phyloP scores from a whole-genome alignment of 2,329 filamentous ascomycete species.

The Aspergillus sp. region DNA sequence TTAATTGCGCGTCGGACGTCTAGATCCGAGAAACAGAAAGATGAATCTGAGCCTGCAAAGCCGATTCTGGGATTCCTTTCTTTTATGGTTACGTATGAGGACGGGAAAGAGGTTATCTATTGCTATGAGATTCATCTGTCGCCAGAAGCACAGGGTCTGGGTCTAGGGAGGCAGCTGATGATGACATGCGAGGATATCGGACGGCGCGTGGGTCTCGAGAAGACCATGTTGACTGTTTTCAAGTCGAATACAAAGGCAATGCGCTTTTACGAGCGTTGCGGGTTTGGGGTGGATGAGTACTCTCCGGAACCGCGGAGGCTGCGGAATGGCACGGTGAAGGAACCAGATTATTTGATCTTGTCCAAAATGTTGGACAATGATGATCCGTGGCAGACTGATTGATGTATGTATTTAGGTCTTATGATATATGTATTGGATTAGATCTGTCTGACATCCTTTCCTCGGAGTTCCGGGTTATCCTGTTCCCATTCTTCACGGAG shows the following conservation, averaged over 20 bases:
- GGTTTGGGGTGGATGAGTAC: constrained; percentile 47
- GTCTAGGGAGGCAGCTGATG: constrained; percentile 49
- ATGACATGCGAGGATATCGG: constrained; percentile 43
- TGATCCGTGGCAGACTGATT: neutral
- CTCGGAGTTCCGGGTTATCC: constrained; percentile 81
- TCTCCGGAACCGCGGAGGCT: constrained; percentile 46
- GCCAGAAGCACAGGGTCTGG: constrained; percentile 38
- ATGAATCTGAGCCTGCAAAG: neutral
- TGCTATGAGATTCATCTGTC: constrained; percentile 57
- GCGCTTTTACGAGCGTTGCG: constrained; percentile 45
- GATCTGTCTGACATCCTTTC: constrained; percentile 81
- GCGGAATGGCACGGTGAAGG: constrained; percentile 44
- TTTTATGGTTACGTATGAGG: constrained; percentile 53
- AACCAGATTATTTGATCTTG: constrained; percentile 48
- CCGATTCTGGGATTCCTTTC: constrained; percentile 42
- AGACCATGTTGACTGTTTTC: constrained; percentile 58
- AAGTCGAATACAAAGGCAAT: constrained; percentile 43
- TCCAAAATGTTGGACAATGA: constrained; percentile 37
- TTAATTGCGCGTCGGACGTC: constrained; percentile 38
- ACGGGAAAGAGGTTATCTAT: constrained; percentile 52
- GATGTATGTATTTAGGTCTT: neutral
- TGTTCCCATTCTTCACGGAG: constrained; percentile 91
- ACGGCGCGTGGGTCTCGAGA: constrained; percentile 40
- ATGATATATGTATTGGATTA: constrained; percentile 34
- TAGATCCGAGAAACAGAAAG: neutral